phyloP scores from a whole-genome alignment of 2,329 filamentous ascomycete species.

The Plenodomus tracheiphilus region DNA sequence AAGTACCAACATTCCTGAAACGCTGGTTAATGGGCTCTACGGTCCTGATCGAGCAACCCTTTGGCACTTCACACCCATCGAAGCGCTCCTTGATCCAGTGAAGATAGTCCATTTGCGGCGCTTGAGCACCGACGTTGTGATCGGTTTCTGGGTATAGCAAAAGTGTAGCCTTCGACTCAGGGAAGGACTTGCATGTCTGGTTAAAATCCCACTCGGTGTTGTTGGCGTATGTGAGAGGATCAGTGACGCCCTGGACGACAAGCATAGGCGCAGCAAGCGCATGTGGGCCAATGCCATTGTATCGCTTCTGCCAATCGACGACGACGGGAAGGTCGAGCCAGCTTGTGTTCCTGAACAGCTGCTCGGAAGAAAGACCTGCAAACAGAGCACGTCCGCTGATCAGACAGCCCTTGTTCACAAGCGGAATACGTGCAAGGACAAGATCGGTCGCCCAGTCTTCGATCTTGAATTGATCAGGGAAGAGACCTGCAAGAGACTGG shows the following conservation, averaged over 20 bases:
- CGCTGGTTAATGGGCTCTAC: no score
- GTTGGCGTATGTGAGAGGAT: conserved; percentile 19
- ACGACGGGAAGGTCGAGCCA: conserved; percentile 21
- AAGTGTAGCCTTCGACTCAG: conserved; percentile 12
- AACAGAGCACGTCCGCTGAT: conserved; percentile 18
- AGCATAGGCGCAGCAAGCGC: conserved; percentile 26
- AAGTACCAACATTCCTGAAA: no score
- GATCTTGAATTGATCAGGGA: neutral
- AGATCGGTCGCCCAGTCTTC: conserved; percentile 22
- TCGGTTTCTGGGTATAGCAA: conserved; percentile 19
- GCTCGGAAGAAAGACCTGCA: conserved; percentile 9
- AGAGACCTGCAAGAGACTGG: conserved; percentile 12
- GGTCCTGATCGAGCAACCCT: no score
- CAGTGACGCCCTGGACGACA: conserved; percentile 17
- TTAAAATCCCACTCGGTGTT: conserved; percentile 27
- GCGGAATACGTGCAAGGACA: conserved; percentile 16
- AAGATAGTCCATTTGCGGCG: conserved; percentile 13
- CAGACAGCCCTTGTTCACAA: conserved; percentile 22
- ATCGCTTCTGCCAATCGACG: conserved; percentile 24
- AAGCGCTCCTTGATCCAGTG: conserved; percentile 19
- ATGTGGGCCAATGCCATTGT: conserved; percentile 25
- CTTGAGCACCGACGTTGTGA: conserved; percentile 14
- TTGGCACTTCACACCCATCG: neutral
- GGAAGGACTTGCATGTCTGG: conserved; percentile 17
- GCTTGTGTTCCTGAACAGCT: conserved; percentile 19